Evolutionary conservation across 2,329 filamentous ascomycete species (phyloP), one percentile per base, ranked within the genome.

Genomic region (Neonectria magnoliae): DNA sequence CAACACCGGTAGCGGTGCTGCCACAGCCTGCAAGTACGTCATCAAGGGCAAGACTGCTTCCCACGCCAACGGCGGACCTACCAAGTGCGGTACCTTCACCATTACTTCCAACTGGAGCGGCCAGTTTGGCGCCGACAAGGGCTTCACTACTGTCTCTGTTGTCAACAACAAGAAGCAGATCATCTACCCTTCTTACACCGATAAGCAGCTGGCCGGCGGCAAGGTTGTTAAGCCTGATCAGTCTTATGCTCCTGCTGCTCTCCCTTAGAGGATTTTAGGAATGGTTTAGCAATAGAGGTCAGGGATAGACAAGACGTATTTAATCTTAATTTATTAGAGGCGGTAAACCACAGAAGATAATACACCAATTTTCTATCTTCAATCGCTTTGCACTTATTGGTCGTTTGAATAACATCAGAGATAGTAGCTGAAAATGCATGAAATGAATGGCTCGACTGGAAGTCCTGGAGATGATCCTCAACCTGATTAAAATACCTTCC

Each of bases 81-180:
- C 64, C 47, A 77, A 69, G 57, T 87, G 84, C 78, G 85, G 84
- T 44, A 70, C 67, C 52, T 88, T 81, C 79, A 83, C 79, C 60
- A 73, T 88, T 71, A 84, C 82, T 56, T 82, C 81, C 8, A 82
- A 83, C 77, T 88, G 85, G 85, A 84, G 81, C 69, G 85, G 81
- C 68, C 82, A 87, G 71, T 88, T 87, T 68, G 86, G 85, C 48
- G 54, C 76, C 16, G 80, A 73, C 65, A 79, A 83, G 31, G 85
- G 84, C 68, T 88, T 87, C 79, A 87, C 85, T 20, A 85, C 83
- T 41, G 74, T 87, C 25, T 78, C 82, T 50, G 81, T 88, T 60
- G 79, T 82, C 75, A 76, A 79, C 68, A 68, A 65, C 64, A 72
- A 77, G 67, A 77, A 75, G 62, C 76, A 80, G 62, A 87, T 87